Percentiles rank a stretch among this genome's conserved stretches.
Evolutionary conservation across 2,329 filamentous ascomycete genomes (phyloP).

Genomic region (Oidium heveae): DNA sequence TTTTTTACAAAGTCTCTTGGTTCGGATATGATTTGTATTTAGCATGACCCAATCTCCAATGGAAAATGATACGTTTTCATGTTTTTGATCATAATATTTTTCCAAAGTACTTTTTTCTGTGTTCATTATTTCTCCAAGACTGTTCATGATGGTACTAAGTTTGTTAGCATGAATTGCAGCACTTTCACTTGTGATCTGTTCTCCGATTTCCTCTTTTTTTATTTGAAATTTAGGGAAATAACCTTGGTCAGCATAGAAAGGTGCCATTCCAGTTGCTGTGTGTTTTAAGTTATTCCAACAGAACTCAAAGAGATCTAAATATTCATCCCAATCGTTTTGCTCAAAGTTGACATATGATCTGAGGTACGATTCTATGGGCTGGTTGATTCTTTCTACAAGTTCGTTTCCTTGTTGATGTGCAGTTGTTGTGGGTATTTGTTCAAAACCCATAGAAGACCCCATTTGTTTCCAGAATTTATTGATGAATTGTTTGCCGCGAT

Average conservation of each 20-base stretch:
- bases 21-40: background rate
- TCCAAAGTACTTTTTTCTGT: background rate
- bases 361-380: too few species aligned
- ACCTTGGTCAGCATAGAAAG: too few species aligned
- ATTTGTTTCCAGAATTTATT: background rate
- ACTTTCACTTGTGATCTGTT: background rate
- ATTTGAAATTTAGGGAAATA: background rate
- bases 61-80: background rate
- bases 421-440: background rate
- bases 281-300: background rate
- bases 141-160: background rate
- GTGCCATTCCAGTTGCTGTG: background rate
- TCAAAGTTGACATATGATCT: too few species aligned
- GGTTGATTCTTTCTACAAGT: too few species aligned
- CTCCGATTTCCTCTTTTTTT: background rate
- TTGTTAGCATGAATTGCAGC: background rate
- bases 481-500: too few species aligned
- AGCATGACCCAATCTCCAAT: background rate
- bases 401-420: background rate
- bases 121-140: background rate
- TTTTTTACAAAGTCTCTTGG: too few species aligned
- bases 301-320: background rate
- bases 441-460: background rate
- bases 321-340: constrained; percentile 1
- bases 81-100: background rate